Base-by-base conservation (phyloP, 73 alveolate species). In the Paramecium primaurelia region DNA sequence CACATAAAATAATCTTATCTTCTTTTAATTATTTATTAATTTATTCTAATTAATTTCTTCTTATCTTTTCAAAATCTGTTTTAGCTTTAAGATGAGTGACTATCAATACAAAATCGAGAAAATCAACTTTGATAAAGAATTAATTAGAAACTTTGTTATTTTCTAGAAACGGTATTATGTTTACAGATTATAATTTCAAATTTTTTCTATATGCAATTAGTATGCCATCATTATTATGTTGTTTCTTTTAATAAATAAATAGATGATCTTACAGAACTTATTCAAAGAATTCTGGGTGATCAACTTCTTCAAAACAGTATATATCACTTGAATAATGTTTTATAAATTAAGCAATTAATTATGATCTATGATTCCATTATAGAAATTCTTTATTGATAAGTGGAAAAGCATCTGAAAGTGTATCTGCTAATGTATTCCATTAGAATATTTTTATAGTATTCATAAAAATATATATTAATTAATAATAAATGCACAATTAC, bases 401-500 rank as follows among this genome's bases (percentile, higher is more conserved):
- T 26, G 91, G 91, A 25, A 80, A 80, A 11, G 91, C 71, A 18
- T 18, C 58, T 22, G 58, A 80, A 11, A 80, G 73, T 3, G 73
- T 26, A 47, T 80, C 75, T 8, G 91, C 91, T 26, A 80, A 49
- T 22, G 91, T 80, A 49, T 80, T 80, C 91, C 91, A 80, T 80
- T 80, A 10, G 5, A 16, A 26, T 80, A 80, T 42, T 44, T 80
- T 80, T 1, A 80, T 1, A 20, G 38, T 38, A 16, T 54, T 54
- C 69, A 54, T 54, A 54, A 18, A 54, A 54, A 16, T 16, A 54
- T 49, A 49, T 0, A 49, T 28, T 40, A 26, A 42, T 49, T 44
- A 32, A 34, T 37, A 40, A 77, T 38, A 40, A 69, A 88, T 89
- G 94, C 94, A 89, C 45, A 89, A 89, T 54, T 89, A 89, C 26